Evolutionary conservation across 2,329 filamentous ascomycete genomes (phyloP).

Genomic region (Phialemoniopsis sp.): DNA sequence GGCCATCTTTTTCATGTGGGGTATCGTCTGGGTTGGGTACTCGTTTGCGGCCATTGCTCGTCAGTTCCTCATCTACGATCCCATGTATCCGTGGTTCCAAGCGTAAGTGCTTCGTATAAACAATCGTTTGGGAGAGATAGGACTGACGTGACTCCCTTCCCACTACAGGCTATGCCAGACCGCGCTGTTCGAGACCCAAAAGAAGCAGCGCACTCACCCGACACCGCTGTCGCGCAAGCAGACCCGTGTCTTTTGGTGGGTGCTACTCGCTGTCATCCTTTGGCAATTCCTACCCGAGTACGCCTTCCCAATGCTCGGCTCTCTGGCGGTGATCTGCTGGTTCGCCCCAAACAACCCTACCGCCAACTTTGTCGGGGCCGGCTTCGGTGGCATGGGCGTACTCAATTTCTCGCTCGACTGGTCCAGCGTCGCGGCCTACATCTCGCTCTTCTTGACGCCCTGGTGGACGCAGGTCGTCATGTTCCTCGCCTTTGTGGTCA

Average conservation of each 20-base stretch:
- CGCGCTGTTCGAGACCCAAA: no score
- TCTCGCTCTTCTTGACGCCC: constrained; percentile 13
- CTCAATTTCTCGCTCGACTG: constrained; percentile 14
- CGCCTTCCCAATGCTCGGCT: constrained; percentile 10
- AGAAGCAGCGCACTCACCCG: constrained; percentile 47
- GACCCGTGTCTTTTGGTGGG: constrained; percentile 8
- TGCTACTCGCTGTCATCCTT: constrained; percentile 5
- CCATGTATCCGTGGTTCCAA: no score
- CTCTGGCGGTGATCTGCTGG: constrained; percentile 15
- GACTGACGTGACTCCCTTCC: constrained; percentile 12
- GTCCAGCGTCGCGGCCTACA: constrained; percentile 16
- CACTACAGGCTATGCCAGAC: constrained; percentile 13
- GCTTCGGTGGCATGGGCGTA: constrained; percentile 10
- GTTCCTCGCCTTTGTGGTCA: constrained; percentile 10
- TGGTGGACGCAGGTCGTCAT: constrained; percentile 13
- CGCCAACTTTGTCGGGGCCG: constrained; percentile 14
- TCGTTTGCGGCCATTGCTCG: constrained; percentile 13
- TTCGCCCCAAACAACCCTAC: constrained; percentile 12
- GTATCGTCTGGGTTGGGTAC: constrained; percentile 10
- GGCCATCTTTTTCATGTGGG: constrained; percentile 13
- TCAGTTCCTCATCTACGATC: constrained; percentile 12
- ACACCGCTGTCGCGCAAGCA: constrained; percentile 11
- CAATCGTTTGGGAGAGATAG: no score
- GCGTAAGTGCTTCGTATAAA: no score
- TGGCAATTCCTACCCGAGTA: constrained; percentile 15